Evolutionary conservation across 305 asterid genomes (phyloP), one percentile per base, ranked within the genome.

Genomic region (Euphrasia arctica): DNA sequence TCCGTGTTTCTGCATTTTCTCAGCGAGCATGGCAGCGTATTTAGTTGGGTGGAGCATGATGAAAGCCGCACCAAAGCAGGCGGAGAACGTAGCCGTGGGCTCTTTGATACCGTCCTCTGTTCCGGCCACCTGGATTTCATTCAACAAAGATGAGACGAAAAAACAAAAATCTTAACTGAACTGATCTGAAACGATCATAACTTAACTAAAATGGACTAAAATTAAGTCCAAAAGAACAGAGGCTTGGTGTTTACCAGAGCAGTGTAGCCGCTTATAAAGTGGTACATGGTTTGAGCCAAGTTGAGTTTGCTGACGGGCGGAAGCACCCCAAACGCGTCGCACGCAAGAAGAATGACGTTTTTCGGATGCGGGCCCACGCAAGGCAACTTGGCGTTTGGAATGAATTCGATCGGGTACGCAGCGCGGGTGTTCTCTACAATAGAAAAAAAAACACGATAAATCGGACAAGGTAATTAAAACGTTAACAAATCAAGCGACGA

Each of bases 1-100:
- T 13, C 97, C 96, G 5, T 92, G 95, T 71, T 87, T 76, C 59
- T 80, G 74, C 98, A 92, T 90, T 73, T 92, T 90, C 72, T 87
- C 94, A 39, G 96, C 88, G 56, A 90, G 58, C 98, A 92, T 88
- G 50, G 88, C 95, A 0, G 96, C 98, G 22, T 92, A 90, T 70
- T 85, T 90, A n/a, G 97, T 85, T 0, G 98, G 98, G 48, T 92
- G 98, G 66, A 87, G 85, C 98, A 92, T 92, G 54, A 92, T 89
- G 69, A 92, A 92, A 36, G 98, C 96, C 62, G 98, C 97, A 69
- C 98, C 98, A 11, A 90, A 92, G 73, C 98, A 92, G n/a, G 98
- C 98, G 2, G 97, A 92, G 68, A 92, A 92, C 14, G 97, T 90
- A 7, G 97, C 92, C 0, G 95, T 81, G 4, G 98, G 98, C 80